Percentiles rank a stretch among this genome's conserved stretches.
These are phyloP conservation scores for Suillus placidus DNA, from an alignment of 768 basidiomycete genomes.

Conservation along the genomic window DNA sequence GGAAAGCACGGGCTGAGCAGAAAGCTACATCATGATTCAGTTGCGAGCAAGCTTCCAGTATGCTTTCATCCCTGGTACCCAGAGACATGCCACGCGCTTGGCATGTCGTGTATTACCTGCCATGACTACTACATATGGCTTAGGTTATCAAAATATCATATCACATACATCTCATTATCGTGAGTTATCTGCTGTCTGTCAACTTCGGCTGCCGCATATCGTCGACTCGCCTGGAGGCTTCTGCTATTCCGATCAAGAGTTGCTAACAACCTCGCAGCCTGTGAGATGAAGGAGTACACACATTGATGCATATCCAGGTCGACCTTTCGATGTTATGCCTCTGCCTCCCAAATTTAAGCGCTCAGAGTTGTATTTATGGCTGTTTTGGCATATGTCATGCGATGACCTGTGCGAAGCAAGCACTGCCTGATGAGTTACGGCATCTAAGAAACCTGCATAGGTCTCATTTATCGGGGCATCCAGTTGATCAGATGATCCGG, in stretches of 20 bases:
- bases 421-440: neutral
- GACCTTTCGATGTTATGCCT: conserved; percentile 81
- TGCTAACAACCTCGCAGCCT: conserved; percentile 73
- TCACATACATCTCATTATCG: conserved; percentile 16
- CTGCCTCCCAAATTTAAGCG: neutral
- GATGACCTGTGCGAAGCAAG: neutral
- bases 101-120: conserved; percentile 8
- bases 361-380: neutral
- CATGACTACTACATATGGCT: conserved; percentile 22
- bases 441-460: neutral
- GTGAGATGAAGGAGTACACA: conserved; percentile 26
- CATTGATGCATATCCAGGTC: conserved; percentile 82
- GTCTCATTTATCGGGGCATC: neutral
- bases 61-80: neutral
- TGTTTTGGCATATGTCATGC: neutral
- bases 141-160: conserved; percentile 19
- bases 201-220: conserved; percentile 21
- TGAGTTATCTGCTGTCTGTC: conserved; percentile 23
- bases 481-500: neutral
- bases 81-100: neutral
- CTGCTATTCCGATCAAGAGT: conserved; percentile 51
- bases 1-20: conserved; percentile 66
- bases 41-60: neutral
- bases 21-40: conserved; percentile 44
- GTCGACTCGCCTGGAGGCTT: conserved; percentile 32